Evolutionary conservation across 495 filamentous ascomycete species (phyloP), one percentile per base, ranked within the genome.

Genomic region (Cairneyella variabilis): DNA sequence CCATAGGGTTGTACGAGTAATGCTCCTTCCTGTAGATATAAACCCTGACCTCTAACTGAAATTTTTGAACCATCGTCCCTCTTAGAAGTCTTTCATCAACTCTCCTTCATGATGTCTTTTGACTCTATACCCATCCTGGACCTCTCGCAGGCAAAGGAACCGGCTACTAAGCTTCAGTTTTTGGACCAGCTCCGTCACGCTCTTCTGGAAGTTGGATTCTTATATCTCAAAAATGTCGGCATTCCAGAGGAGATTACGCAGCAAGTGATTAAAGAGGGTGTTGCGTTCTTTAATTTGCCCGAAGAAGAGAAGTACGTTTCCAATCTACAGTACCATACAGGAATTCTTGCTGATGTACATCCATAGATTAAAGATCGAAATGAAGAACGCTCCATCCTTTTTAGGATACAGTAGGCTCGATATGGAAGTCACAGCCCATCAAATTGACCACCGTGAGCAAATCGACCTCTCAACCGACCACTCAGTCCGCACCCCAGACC

Each of bases 151-250:
- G 77, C 86, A 22, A 67, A 72, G 47, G 71, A 80, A 40, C 68
- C 83, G n/a, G 64, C 71, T 8, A 91, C 88, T 0, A 95, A 95
- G 67, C 74, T 84, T 1, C 62, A 56, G 7, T 97, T 96, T 66
- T 74, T 97, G 0, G 69, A 77, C 0, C 68, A 84, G 10, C 77
- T 97, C 12, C 85, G 86, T 17, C 74, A 88, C 60, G 90, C 91
- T 0, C 73, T 97, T 25, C 78, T 97, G 62, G 87, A 92, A 68
- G 89, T 96, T 27, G 93, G 93, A 3, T 97, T 98, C 64, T 73
- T 97, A 50, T 98, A 98, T 61, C 79, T 98, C 46, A 83, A 82
- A 57, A 91, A 97, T 63, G 83, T 88, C 1, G 89, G 89, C 3
- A 82, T 97, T 38, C 71, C 86, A 12, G 72, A 83, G 10, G 66